A percentile compares a stretch with the other conserved stretches of the same genome.
These are phyloP conservation scores for Aspergillus affinis DNA, from an alignment of 495 filamentous ascomycete species.

Conservation along the genomic window DNA sequence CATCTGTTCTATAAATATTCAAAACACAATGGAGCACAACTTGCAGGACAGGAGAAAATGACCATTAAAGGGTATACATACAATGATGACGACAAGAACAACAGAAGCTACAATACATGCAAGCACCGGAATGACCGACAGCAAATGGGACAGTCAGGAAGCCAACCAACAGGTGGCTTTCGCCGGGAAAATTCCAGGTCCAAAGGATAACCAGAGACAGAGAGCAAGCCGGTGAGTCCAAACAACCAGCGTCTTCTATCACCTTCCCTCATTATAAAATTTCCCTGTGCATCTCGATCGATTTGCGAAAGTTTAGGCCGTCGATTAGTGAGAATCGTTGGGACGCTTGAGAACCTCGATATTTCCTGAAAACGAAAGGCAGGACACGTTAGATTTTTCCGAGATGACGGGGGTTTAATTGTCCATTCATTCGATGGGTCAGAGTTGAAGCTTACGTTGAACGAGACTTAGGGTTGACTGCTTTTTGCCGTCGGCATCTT, in stretches of 20 bases:
- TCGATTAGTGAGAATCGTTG: conserved; percentile 4
- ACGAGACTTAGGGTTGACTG: conserved; percentile 59
- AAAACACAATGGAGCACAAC: not conserved
- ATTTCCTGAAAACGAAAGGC: conserved; percentile 39
- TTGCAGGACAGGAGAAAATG: not conserved
- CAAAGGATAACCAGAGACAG: not conserved
- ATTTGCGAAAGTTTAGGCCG: not conserved
- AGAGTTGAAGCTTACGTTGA: conserved; percentile 60
- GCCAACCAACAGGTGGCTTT: not conserved
- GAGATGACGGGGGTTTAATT: not conserved
- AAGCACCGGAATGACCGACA: not conserved
- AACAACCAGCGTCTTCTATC: conserved; percentile 5
- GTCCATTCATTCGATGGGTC: not conserved
- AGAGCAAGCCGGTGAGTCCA: conserved; percentile 11
- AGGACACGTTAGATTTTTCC: conserved; percentile 6
- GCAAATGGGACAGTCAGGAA: not conserved
- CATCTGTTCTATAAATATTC: not conserved
- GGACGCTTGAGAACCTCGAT: conserved; percentile 61
- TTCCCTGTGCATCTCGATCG: not conserved
- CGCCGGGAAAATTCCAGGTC: not conserved
- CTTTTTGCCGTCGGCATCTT: conserved; percentile 63
- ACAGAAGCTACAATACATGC: conserved; percentile 10
- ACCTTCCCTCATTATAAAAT: not conserved
- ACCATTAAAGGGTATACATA: conserved; percentile 15
- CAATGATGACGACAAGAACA: not conserved